Evolutionary conservation across 1,139 yeast species (phyloP), one percentile per base, ranked within the genome.

Genomic region (Candida freyschussii): DNA sequence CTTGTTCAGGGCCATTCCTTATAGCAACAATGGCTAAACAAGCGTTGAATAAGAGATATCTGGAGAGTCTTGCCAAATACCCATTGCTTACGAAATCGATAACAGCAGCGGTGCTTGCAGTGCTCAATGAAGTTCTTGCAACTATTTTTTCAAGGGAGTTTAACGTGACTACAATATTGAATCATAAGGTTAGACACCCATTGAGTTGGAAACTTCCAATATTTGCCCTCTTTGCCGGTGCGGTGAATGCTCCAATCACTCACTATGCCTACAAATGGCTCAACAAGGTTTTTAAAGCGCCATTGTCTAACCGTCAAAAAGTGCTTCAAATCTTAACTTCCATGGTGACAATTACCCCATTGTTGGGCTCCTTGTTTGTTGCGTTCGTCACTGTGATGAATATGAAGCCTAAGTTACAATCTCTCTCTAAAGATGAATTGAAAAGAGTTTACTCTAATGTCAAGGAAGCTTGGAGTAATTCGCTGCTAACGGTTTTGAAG

Each of bases 171-270:
- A 33, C 29, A 1, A 21, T 42, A 6, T 17, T 37, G 6, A 43
- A 44, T 21, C 21, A 22, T 7, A 50, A 32, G 53, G 42, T 38
- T 17, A 58, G 39, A 17, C 49, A 50, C 34, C 46, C 53, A 27
- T 30, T 69, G 34, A 52, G 59, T 13, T 27, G 32, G 20, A 58
- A 55, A 39, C 29, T 58, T 12, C 51, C 57, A 7, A 24, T 55
- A 40, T 79, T 86, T 85, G 77, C 83, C 7, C 50, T 82, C 6
- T 86, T 80, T 55, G 94, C 95, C 0, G 67, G 77, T 29, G 56
- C 72, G 14, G 67, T 86, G 17, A 71, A 77, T 18, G 83, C 95
- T 0, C 95, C 96, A 6, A 61, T 83, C 27, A 68, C 84, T 16
- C 95, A 86, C 56, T 73, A 63, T 41, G 65, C 41, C 15, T 37